Evolutionary conservation across 2,329 filamentous ascomycete genomes (phyloP).

Genomic region (Hypoxylon rubiginosum): DNA sequence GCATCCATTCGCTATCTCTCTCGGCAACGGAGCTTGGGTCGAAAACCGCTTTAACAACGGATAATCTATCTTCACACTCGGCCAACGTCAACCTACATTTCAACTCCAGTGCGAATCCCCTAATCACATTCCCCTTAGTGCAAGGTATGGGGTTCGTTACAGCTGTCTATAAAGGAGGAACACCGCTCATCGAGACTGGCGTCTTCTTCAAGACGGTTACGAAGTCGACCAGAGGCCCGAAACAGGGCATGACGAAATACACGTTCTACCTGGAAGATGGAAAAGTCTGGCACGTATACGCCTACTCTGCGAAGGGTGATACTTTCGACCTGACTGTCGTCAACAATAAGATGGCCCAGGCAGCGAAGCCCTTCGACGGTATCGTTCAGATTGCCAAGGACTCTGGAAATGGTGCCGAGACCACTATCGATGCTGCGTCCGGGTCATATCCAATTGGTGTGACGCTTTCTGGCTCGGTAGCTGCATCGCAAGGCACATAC

Average conservation of each 20-base stretch:
- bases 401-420: constrained; percentile 70
- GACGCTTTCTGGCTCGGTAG: constrained; percentile 72
- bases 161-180: constrained; percentile 77
- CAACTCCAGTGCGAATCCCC: constrained; percentile 64
- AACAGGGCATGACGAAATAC: constrained; percentile 80
- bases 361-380: constrained; percentile 78
- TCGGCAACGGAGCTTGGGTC: constrained; percentile 80
- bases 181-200: constrained; percentile 79
- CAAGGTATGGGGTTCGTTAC: constrained; percentile 94
- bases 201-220: constrained; percentile 80
- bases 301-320: constrained; percentile 69
- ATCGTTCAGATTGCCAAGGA: constrained; percentile 87
- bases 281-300: constrained; percentile 84
- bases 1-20: constrained; percentile 83
- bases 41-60: constrained; percentile 68
- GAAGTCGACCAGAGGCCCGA: constrained; percentile 67
- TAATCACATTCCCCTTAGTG: constrained; percentile 83
- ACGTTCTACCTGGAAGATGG: constrained; percentile 79
- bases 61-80: constrained; percentile 69
- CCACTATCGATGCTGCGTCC: constrained; percentile 78
- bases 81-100: constrained; percentile 76
- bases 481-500: constrained; percentile 76
- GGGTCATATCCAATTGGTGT: constrained; percentile 80
- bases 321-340: constrained; percentile 76
- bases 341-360: constrained; percentile 74